Evolutionary conservation across 495 filamentous ascomycete genomes (phyloP), one percentile per base, ranked within the genome.

Genomic region (Parachaetomium inaequale): DNA sequence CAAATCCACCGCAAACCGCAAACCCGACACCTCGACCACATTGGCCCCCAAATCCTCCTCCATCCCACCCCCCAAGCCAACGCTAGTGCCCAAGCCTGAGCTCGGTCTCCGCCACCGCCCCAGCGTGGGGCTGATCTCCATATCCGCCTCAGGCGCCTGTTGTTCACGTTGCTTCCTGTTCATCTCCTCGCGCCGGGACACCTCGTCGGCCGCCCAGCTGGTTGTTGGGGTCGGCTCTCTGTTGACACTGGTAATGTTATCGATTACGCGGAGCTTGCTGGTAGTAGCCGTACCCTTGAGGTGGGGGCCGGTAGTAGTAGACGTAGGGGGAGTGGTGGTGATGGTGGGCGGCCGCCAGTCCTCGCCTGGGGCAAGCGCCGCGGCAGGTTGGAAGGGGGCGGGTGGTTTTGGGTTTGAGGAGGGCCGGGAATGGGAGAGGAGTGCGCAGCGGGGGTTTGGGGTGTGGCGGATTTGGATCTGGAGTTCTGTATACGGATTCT

Each of bases 1-100:
- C 26, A 66, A n/a, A 45, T 73, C 71, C 6, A 73, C 69, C 0
- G 63, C 65, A 31, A 73, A 70, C 46, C 26, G 58, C 26, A 73
- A 32, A 7, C 71, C 71, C 32, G 57, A 66, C 1, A 70, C 54
- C 36, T 56, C 56, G 0, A 71, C 65, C 15, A 36, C 31, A 26
- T 32, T 40, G 11, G 43, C 40, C 15, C 17, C 55, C 23, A 62
- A 40, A n/a, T n/a, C n/a, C n/a, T n/a, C n/a, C 36, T 2, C 34
- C 4, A 12, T 11, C 34, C 34, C 34, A 11, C 2, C 10, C 36
- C 34, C 34, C 10, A 12, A 36, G 8, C 34, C 34, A 36, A 12
- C 3, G 8, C 34, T 12, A 36, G 8, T n/a, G 4, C 8, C 8
- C 34, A 36, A 36, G 4, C 34, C 34, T 12, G 34, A 36, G 10